Evolutionary conservation across 208 protist genomes (phyloP).

Genomic region (Trypanosoma cruzi): DNA sequence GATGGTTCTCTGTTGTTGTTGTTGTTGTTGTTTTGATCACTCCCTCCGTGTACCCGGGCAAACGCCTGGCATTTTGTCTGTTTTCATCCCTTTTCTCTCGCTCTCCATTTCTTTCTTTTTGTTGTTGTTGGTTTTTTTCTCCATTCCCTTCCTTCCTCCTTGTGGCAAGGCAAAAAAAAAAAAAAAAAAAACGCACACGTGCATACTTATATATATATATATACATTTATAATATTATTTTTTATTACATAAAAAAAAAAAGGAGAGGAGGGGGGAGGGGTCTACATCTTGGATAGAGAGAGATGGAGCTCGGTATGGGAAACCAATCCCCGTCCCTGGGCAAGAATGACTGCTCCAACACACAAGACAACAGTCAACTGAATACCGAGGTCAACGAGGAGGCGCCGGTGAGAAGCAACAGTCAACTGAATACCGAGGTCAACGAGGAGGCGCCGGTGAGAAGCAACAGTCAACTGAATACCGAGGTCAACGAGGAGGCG

Average conservation of each 20-base stretch:
- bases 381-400: not conserved
- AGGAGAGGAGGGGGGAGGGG: not conserved
- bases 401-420: constrained; percentile 20
- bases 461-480: constrained; percentile 1
- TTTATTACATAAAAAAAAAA: not conserved
- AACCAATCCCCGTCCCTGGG: not conserved
- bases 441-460: constrained; percentile 12
- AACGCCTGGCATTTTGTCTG: no score
- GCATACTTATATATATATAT: not conserved
- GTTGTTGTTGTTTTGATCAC: not conserved
- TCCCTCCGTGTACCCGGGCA: no score
- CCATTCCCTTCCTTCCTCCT: constrained; percentile 8
- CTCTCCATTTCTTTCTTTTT: constrained; percentile 22
- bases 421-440: not conserved
- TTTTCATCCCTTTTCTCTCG: not conserved
- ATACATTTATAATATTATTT: not conserved
- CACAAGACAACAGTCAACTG: not conserved
- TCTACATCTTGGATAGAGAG: not conserved
- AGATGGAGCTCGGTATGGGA: not conserved
- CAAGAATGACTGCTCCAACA: not conserved
- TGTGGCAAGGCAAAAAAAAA: no score
- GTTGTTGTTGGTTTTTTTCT: not conserved
- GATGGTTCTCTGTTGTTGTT: not conserved
- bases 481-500: not conserved
- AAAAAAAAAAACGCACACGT: not conserved